Evolutionary conservation across 2,329 filamentous ascomycete genomes (phyloP), one percentile per base, ranked within the genome.

Genomic region (Dactylellina parvicollis): DNA sequence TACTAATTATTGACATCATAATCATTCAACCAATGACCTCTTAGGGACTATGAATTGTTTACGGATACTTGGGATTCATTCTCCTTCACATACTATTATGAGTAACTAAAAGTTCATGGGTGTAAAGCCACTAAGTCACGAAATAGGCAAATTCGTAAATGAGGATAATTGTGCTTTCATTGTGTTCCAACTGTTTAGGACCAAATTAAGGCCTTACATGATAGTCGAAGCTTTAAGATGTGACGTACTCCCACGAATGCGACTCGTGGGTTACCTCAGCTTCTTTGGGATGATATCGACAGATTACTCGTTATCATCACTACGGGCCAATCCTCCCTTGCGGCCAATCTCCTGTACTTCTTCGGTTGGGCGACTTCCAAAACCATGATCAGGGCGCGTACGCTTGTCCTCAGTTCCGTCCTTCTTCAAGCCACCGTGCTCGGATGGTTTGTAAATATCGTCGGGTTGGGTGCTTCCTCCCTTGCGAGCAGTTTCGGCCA

Each of bases 371-470:
- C 59, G 67, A 42, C 30, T 34, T 10, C 67, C 67, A 22, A 73
- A 73, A 0, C 67, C 67, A n/a, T 73, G 67, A 1, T 73, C 67
- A 4, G 67, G 22, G 34, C 60, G 42, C 18, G 46, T 73, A 49
- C 59, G 67, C 59, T 73, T 65, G 12, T 73, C 67, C 22, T 65
- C 67, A 14, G 67, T 73, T 24, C 67, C 67, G 28, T 66, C 67
- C 22, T 36, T 66, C 54, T 73, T 73, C 50, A 73, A 14, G 18
- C 67, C 67, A 12, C 59, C 59, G n/a, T 73, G 67, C 44, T 73
- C 60, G 20, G 67, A 73, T 32, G 67, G 67, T 32, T 73, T 73
- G 34, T 73, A 73, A n/a, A 66, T 73, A 14, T 73, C 60, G 9
- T 73, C 67, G 3, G 67, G 59, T 42, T 73, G 67, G 9, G 28